Conservation (phyloP, 306 rosid genomes). For the Lagenaria siceraria region DNA sequence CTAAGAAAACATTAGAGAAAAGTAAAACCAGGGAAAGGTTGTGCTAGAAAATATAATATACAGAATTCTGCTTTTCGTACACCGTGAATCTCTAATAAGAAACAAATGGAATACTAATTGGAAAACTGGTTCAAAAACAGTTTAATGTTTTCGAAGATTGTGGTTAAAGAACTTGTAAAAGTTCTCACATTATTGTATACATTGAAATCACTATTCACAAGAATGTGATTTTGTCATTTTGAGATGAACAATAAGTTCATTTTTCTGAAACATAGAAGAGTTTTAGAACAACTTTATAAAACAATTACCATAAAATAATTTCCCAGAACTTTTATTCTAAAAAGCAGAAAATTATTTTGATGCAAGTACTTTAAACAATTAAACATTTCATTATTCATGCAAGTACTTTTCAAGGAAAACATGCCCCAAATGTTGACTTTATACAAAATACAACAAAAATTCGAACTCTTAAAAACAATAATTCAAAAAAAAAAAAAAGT, state of each 20-base stretch:
- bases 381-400: neutral
- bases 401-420: neutral
- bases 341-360: neutral
- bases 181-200: neutral
- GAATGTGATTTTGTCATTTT: neutral
- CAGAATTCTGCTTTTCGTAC: neutral
- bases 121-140: neutral
- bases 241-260: neutral
- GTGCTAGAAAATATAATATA: neutral
- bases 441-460: neutral
- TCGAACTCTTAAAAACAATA: neutral
- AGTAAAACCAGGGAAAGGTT: neutral
- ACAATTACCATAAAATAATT: neutral
- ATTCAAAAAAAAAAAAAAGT: neutral
- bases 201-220: neutral
- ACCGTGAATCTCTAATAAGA: neutral
- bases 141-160: too few relatives aligned
- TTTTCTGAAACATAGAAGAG: neutral
- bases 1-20: constrained; percentile 15
- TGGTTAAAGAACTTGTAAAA: neutral
- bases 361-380: neutral
- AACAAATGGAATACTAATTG: neutral
- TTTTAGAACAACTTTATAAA: neutral
- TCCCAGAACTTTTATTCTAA: neutral
- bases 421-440: neutral